Evolutionary conservation across 202 grass and related monocot species (phyloP).

Genomic region (Elaeis oleifera): DNA sequence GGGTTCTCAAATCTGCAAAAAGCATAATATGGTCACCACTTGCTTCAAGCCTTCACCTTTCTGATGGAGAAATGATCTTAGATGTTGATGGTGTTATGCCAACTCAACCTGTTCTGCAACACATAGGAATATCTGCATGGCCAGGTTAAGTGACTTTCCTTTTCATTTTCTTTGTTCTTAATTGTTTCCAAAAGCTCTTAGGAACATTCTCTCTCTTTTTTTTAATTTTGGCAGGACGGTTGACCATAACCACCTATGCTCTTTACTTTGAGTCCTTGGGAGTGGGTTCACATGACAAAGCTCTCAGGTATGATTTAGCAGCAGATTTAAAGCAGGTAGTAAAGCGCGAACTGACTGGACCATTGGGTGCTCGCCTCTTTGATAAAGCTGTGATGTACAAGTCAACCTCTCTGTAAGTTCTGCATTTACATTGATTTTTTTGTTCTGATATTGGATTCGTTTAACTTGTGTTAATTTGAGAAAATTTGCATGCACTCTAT

Average conservation of each 20-base stretch:
- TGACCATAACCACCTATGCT: conserved; percentile 73
- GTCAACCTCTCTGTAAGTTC: conserved; percentile 69
- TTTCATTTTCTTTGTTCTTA: conserved; percentile 5
- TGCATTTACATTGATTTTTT: background rate
- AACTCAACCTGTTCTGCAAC: conserved; percentile 72
- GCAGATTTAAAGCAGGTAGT: conserved; percentile 64
- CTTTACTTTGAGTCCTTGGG: conserved; percentile 82
- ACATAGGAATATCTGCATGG: conserved; percentile 70
- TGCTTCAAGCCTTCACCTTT: conserved; percentile 38
- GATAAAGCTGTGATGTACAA: conserved; percentile 95
- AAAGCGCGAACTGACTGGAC: conserved; percentile 77
- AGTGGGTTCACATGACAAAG: conserved; percentile 54
- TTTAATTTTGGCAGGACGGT: conserved; percentile 44
- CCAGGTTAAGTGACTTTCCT: conserved; percentile 74
- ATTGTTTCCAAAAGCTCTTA: too few species aligned
- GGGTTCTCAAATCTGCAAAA: conserved; percentile 46
- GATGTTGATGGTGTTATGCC: conserved; percentile 55
- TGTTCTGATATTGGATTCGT: conserved; percentile 1
- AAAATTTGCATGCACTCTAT: conserved; percentile 10
- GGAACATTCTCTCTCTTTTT: conserved; percentile 7
- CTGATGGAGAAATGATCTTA: conserved; percentile 57
- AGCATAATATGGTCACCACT: conserved; percentile 30
- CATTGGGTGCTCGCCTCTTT: conserved; percentile 92
- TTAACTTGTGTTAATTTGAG: too few species aligned
- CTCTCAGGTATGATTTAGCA: conserved; percentile 59